Conservation (phyloP, 495 filamentous ascomycete genomes). For the Talaromyces borbonicus region DNA sequence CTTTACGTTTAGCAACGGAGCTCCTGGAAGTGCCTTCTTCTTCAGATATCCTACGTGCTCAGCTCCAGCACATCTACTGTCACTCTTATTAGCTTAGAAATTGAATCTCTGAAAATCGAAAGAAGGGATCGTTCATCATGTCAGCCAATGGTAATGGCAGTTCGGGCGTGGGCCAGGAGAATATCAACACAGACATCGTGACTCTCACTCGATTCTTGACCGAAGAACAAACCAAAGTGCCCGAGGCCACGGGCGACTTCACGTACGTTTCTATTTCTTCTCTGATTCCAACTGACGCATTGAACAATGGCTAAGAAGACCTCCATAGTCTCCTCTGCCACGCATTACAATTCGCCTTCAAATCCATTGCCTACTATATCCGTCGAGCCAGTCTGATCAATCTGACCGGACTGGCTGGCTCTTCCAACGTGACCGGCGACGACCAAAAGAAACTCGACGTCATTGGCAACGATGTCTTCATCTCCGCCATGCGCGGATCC, state of each 20-base stretch:
- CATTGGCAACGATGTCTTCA: constrained; percentile 96
- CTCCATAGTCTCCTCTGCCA: constrained; percentile 78
- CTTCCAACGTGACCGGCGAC: constrained; percentile 90
- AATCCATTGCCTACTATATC: constrained; percentile 99
- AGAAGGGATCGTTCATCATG: constrained; percentile 22
- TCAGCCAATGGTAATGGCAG: constrained; percentile 27
- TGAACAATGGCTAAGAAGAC: background rate
- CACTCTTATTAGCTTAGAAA: too few relatives aligned
- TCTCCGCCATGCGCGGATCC: constrained; percentile 83
- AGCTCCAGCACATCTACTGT: too few relatives aligned
- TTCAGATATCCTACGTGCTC: too few relatives aligned
- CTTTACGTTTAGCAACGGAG: constrained; percentile 8
- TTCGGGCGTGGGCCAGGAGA: constrained; percentile 48
- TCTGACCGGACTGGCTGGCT: constrained; percentile 87
- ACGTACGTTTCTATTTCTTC: constrained; percentile 49
- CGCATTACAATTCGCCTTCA: constrained; percentile 98
- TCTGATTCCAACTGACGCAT: background rate
- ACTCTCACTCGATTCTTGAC: constrained; percentile 93
- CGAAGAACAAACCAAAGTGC: constrained; percentile 87
- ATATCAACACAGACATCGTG: constrained; percentile 90
- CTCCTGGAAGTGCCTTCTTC: too few relatives aligned
- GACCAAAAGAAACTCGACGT: constrained; percentile 99
- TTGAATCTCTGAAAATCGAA: too few relatives aligned
- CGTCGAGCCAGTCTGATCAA: constrained; percentile 95
- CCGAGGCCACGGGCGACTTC: constrained; percentile 95